A percentile compares a stretch with the other conserved stretches of the same genome.
phyloP scores from a whole-genome alignment of 2,329 filamentous ascomycete species.

The Setomelanomma holmii region DNA sequence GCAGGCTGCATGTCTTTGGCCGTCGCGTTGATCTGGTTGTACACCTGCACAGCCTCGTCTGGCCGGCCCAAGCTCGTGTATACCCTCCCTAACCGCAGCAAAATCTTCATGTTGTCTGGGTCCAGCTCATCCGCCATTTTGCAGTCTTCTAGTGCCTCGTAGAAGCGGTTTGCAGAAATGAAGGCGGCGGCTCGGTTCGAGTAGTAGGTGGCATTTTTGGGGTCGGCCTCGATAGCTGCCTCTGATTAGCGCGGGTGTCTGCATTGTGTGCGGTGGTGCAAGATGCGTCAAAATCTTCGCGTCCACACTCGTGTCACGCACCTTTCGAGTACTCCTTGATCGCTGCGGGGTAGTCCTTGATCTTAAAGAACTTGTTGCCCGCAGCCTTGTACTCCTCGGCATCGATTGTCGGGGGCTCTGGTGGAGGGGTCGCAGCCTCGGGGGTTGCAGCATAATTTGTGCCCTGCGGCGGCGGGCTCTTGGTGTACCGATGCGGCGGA shows the following conservation, averaged over 20 bases:
- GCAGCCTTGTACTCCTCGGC: conserved; percentile 91
- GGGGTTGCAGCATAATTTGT: conserved; percentile 48
- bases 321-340: conserved; percentile 96
- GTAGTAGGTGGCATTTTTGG: conserved; percentile 85
- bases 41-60: conserved; percentile 83
- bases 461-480: conserved; percentile 56
- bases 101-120: conserved; percentile 83
- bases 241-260: conserved; percentile 30
- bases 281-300: conserved; percentile 9
- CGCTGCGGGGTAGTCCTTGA: conserved; percentile 84
- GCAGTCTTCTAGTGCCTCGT: conserved; percentile 85
- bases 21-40: conserved; percentile 80
- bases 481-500: conserved; percentile 70
- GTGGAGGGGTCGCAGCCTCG: conserved; percentile 48
- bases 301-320: conserved; percentile 56
- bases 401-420: conserved; percentile 66
- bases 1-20: conserved; percentile 86
- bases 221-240: conserved; percentile 85
- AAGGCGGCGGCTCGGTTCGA: conserved; percentile 95
- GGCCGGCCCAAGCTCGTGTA: conserved; percentile 87
- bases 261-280: conserved; percentile 21
- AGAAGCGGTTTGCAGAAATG: conserved; percentile 84
- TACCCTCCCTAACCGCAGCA: conserved; percentile 86
- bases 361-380: conserved; percentile 97
- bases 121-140: conserved; percentile 82